These are phyloP conservation scores for Agaricus blazei DNA, from an alignment of 768 basidiomycete genomes.

Conservation along the genomic window DNA sequence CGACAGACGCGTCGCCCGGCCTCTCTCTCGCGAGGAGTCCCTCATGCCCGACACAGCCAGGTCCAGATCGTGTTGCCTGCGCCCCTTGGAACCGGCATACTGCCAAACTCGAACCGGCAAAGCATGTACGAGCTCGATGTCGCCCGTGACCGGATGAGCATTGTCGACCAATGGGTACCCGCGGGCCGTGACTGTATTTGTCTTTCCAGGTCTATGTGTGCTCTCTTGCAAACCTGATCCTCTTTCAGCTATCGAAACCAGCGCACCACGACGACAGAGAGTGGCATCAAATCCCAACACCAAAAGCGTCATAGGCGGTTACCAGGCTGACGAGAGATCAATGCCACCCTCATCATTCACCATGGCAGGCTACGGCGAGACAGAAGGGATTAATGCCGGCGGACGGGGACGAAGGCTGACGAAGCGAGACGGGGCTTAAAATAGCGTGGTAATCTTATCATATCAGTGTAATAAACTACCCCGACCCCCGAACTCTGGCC, in stretches of 20 bases:
- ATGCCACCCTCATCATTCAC: background rate
- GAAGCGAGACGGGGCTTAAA: background rate
- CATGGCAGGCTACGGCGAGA: background rate
- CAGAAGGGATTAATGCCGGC: background rate
- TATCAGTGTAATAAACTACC: too few relatives aligned
- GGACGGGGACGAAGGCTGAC: background rate
- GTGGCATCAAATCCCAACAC: too few relatives aligned
- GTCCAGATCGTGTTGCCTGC: slow-evolving; percentile 66
- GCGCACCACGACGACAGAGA: background rate
- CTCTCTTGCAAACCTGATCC: background rate
- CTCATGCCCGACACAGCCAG: slow-evolving; percentile 56
- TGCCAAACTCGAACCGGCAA: background rate
- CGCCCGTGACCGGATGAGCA: slow-evolving; percentile 15
- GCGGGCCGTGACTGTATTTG: slow-evolving; percentile 1
- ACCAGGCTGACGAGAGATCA: background rate
- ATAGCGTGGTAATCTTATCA: slow-evolving; percentile 12
- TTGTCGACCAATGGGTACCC: slow-evolving; percentile 24
- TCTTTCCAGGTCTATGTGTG: slow-evolving; percentile 2
- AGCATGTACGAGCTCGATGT: background rate
- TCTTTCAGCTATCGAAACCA: background rate
- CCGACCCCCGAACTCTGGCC: background rate
- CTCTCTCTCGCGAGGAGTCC: slow-evolving; percentile 38
- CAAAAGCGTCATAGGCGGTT: too few relatives aligned
- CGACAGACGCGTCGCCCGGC: slow-evolving; percentile 9
- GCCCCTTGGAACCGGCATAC: slow-evolving; percentile 45